phyloP scores from a whole-genome alignment of 257 asterid genomes.

The Ilex aquifolium region DNA sequence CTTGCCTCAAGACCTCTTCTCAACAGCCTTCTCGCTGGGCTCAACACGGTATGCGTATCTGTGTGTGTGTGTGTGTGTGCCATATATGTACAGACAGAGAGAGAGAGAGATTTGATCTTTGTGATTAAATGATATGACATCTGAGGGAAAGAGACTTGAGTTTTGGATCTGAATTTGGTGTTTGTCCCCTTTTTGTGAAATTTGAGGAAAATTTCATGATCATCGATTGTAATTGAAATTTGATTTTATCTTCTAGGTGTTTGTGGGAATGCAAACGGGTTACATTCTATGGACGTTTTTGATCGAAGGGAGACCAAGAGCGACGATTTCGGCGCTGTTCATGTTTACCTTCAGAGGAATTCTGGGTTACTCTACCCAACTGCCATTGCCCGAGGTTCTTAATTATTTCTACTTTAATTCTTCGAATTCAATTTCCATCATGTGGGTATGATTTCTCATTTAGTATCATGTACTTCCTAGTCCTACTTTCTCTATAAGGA shows the following conservation, averaged over 20 bases:
- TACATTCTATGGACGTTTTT: conserved; percentile 78
- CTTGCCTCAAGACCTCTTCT: conserved; percentile 53
- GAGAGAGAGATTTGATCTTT: too few relatives aligned
- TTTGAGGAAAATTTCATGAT: neutral
- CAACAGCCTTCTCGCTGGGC: conserved; percentile 57
- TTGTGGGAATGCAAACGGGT: conserved; percentile 75
- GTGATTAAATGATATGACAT: too few relatives aligned
- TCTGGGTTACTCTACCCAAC: conserved; percentile 89
- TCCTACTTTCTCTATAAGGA: too few relatives aligned
- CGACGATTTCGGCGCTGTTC: conserved; percentile 70
- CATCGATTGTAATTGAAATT: neutral
- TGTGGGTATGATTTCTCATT: too few relatives aligned
- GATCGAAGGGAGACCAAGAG: conserved; percentile 81
- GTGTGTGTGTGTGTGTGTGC: too few relatives aligned
- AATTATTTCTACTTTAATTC: neutral
- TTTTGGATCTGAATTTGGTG: conserved; percentile 17
- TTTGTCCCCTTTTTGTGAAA: neutral
- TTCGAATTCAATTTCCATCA: neutral
- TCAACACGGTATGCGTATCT: conserved; percentile 47
- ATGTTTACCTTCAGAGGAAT: conserved; percentile 96
- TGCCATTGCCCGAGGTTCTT: conserved; percentile 76
- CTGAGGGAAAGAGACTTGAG: neutral
- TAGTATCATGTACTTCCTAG: too few relatives aligned
- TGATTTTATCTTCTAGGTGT: conserved; percentile 30
- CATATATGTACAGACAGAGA: too few relatives aligned